phyloP scores from a whole-genome alignment of 148 eudicot genomes.

The Dianthus caryophyllus region DNA sequence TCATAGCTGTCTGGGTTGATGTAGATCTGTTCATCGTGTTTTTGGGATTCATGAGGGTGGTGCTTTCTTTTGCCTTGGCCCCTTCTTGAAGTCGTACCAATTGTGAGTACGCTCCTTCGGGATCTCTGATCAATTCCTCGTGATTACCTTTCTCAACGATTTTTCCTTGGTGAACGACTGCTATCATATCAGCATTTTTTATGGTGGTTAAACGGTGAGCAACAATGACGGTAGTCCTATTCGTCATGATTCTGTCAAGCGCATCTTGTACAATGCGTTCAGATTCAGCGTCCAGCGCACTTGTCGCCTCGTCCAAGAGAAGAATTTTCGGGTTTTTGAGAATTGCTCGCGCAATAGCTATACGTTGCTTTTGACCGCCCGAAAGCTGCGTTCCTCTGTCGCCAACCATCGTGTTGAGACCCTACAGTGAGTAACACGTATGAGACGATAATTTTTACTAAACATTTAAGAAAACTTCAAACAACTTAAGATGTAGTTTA shows the following conservation, averaged over 20 bases:
- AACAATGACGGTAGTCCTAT: slow-evolving; percentile 74
- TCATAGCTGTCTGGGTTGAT: slow-evolving; percentile 36
- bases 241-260: slow-evolving; percentile 62
- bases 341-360: slow-evolving; percentile 86
- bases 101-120: slow-evolving; percentile 73
- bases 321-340: slow-evolving; percentile 72
- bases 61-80: slow-evolving; percentile 33
- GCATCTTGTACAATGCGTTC: slow-evolving; percentile 86
- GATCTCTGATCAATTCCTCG: slow-evolving; percentile 48
- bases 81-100: slow-evolving; percentile 67
- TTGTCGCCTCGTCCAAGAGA: slow-evolving; percentile 87
- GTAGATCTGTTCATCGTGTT: slow-evolving; percentile 37
- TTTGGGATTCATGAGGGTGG: slow-evolving; percentile 24
- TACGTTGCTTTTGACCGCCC: slow-evolving; percentile 86
- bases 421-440: slow-evolving; percentile 30
- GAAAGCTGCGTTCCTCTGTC: slow-evolving; percentile 86
- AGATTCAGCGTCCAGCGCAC: slow-evolving; percentile 86
- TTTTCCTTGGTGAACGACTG: slow-evolving; percentile 73
- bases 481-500: not conserved
- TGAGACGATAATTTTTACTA: not conserved
- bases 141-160: slow-evolving; percentile 79
- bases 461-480: no score
- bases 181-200: slow-evolving; percentile 67
- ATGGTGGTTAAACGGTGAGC: slow-evolving; percentile 82
- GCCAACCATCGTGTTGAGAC: slow-evolving; percentile 77